Evolutionary conservation across 2,329 filamentous ascomycete genomes (phyloP).

Genomic region (Aspergillus bombycis): DNA sequence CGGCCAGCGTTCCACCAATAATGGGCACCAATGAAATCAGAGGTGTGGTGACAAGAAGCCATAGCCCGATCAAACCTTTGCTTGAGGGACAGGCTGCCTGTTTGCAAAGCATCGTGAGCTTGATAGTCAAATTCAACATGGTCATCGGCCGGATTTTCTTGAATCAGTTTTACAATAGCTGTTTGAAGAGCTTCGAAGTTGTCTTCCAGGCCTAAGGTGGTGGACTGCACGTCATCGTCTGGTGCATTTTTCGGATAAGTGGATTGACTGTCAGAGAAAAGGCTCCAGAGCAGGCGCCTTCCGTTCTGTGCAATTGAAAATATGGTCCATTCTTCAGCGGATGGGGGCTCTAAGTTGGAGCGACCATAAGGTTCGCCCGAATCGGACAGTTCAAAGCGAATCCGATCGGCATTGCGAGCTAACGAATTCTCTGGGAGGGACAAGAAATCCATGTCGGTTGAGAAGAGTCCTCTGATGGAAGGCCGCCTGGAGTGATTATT

Average conservation of each 20-base stretch:
- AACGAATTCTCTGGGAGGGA: constrained; percentile 29
- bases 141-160: constrained; percentile 79
- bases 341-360: constrained; percentile 72
- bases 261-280: constrained; percentile 61
- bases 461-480: constrained; percentile 33
- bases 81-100: constrained; percentile 31
- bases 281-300: constrained; percentile 69
- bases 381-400: constrained; percentile 46
- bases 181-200: constrained; percentile 81
- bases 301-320: constrained; percentile 77
- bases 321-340: constrained; percentile 80
- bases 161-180: constrained; percentile 76
- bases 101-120: constrained; percentile 9
- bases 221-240: constrained; percentile 39
- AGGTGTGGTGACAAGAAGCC: constrained; percentile 73
- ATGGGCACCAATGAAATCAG: constrained; percentile 82
- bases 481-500: constrained; percentile 29
- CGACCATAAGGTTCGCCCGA: constrained; percentile 40
- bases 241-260: constrained; percentile 65
- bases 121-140: constrained; percentile 38
- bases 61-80: constrained; percentile 66
- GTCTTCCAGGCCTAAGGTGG: constrained; percentile 65
- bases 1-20: constrained; percentile 83
- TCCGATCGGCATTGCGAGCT: constrained; percentile 40
- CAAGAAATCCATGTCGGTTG: constrained; percentile 34